Evolutionary conservation across 495 filamentous ascomycete species (phyloP).

Genomic region (Penicillium bialowiezense): DNA sequence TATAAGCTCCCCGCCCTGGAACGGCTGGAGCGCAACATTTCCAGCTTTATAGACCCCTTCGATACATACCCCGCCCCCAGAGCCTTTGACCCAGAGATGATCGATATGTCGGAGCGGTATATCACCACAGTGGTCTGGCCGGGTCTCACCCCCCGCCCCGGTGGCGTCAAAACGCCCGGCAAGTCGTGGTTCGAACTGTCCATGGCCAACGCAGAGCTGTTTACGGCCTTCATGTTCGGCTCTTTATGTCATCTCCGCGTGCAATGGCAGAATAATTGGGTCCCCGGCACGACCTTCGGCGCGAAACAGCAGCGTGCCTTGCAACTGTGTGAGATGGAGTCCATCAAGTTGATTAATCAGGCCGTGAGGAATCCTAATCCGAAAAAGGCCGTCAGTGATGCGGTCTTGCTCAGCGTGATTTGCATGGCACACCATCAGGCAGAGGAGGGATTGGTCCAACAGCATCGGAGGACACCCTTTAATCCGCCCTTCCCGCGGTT

Average conservation of each 20-base stretch:
- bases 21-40: constrained; percentile 23
- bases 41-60: constrained; percentile 32
- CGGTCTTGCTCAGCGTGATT: constrained; percentile 37
- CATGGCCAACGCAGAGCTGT: constrained; percentile 33
- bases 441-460: constrained; percentile 9
- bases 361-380: constrained; percentile 28
- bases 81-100: constrained; percentile 20
- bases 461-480: constrained; percentile 27
- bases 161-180: constrained; percentile 3
- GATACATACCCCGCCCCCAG: constrained; percentile 24
- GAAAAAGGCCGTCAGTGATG: constrained; percentile 31
- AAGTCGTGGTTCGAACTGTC: constrained; percentile 36
- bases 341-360: constrained; percentile 35
- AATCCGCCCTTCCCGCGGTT: constrained; percentile 36
- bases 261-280: constrained; percentile 32
- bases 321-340: constrained; percentile 33
- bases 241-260: constrained; percentile 40
- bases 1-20: constrained; percentile 19
- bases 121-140: constrained; percentile 36
- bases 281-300: constrained; percentile 18
- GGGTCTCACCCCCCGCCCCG: constrained; percentile 25
- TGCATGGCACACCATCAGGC: constrained; percentile 43
- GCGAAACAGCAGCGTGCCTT: constrained; percentile 27
- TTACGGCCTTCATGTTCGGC: constrained; percentile 39
- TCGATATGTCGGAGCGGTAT: constrained; percentile 24